Evolutionary conservation across 2,329 filamentous ascomycete species (phyloP).

Genomic region (Didymella glomerata): DNA sequence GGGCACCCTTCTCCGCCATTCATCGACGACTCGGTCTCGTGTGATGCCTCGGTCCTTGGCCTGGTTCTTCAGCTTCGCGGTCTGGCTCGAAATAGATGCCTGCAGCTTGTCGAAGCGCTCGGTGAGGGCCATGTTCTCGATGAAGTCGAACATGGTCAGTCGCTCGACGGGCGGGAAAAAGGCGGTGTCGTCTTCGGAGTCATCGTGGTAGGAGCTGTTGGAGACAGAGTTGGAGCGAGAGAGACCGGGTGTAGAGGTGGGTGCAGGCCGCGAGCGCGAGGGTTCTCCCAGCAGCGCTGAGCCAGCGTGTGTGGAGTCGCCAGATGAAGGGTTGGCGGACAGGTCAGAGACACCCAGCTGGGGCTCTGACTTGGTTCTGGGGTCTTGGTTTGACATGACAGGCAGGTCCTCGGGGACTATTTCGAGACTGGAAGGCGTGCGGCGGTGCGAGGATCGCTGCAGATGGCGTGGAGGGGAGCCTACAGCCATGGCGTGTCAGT

Average conservation of each 20-base stretch:
- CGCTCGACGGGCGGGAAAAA: constrained; percentile 85
- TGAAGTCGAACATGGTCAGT: constrained; percentile 87
- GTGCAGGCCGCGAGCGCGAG: constrained; percentile 53
- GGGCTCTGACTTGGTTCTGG: constrained; percentile 43
- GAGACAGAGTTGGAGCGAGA: constrained; percentile 84
- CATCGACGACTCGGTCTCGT: constrained; percentile 88
- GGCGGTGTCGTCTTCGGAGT: constrained; percentile 75
- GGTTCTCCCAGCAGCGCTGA: constrained; percentile 52
- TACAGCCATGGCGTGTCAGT: constrained; percentile 43
- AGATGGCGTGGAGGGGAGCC: constrained; percentile 36
- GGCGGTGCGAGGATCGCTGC: constrained; percentile 40
- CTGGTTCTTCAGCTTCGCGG: constrained; percentile 83
- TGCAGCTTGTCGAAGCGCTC: constrained; percentile 93
- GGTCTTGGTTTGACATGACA: constrained; percentile 41
- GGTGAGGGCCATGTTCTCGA: constrained; percentile 90
- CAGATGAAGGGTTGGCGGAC: constrained; percentile 35
- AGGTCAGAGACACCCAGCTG: constrained; percentile 41
- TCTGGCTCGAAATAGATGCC: constrained; percentile 80
- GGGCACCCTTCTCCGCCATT: constrained; percentile 87
- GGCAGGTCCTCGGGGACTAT: constrained; percentile 43
- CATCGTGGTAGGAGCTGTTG: constrained; percentile 86
- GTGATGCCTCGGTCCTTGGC: constrained; percentile 81
- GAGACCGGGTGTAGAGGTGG: constrained; percentile 63
- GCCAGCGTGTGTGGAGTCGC: constrained; percentile 38
- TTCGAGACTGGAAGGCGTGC: constrained; percentile 40